Evolutionary conservation across 441 rosid genomes (phyloP), one percentile per base, ranked within the genome.

Genomic region (Mallotus japonicus): DNA sequence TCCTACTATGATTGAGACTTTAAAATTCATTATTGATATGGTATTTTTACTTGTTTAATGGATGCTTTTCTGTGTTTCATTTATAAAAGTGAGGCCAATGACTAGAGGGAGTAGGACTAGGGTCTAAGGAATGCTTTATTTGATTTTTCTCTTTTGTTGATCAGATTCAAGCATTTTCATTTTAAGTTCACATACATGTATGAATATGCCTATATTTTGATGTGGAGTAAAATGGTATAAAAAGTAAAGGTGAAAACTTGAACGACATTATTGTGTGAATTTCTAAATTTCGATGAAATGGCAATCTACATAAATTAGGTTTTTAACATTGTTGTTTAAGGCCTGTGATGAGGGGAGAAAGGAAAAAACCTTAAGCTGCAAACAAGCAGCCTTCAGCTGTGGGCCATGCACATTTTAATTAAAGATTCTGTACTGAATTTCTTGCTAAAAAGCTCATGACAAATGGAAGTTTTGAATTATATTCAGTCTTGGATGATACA

Each of bases 401-500:
- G 46, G 58, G 8, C 17, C 9, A 7, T 11, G 56, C 15, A 13
- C 60, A 28, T 44, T 65, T 49, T 46, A 16, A 65, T 60, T 24
- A 65, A 58, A 37, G 5, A 37, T 37, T 24, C 19, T 37, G 22
- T 22, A n/a, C 64, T 6, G 28, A 65, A 20, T 10, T 46, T 60
- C 51, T 67, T 46, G 63, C 50, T 47, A 59, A 74, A 74, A 74
- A 53, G 17, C 3, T 47, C 37, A 15, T 74, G 64, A 47, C 15
- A 65, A 20, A 2, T 37, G 49, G 6, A 42, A 59, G 40, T 37
- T 37, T 37, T 54, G 44, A 14, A 13, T 62, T 50, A 14, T 34
- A 49, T 73, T 12, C 44, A 20, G 40, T 57, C 6, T 54, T 66
- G 58, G 51, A 68, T 68, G 42, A 58, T 46, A 6, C 32, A 70